These are phyloP conservation scores for Aspergillus pseudotamarii DNA, from an alignment of 2,329 filamentous ascomycete species.

Conservation along the genomic window DNA sequence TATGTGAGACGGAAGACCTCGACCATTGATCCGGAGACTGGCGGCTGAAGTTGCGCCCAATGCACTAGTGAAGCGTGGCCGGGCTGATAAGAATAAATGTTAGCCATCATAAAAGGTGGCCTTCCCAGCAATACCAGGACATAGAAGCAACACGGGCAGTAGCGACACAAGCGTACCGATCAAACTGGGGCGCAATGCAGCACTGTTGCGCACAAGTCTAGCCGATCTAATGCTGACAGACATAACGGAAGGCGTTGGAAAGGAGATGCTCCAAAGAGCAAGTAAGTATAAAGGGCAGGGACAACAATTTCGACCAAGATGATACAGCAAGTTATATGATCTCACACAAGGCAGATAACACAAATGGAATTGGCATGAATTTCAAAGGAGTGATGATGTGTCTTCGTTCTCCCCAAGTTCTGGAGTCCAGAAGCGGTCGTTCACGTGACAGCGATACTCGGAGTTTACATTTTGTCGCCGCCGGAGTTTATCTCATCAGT, in stretches of 20 bases:
- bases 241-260: slow-evolving; percentile 35
- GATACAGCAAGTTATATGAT: background rate
- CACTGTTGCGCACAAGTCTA: slow-evolving; percentile 40
- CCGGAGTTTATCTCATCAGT: slow-evolving; percentile 12
- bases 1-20: slow-evolving; percentile 52
- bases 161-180: slow-evolving; percentile 26
- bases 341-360: background rate
- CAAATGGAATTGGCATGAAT: slow-evolving; percentile 8
- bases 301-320: slow-evolving; percentile 15
- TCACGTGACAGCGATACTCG: slow-evolving; percentile 21
- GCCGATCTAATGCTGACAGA: slow-evolving; percentile 44
- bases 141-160: background rate
- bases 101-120: slow-evolving; percentile 1
- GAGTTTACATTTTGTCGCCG: slow-evolving; percentile 16
- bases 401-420: slow-evolving; percentile 13
- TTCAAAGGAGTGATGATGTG: slow-evolving; percentile 16
- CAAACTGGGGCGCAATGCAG: slow-evolving; percentile 33
- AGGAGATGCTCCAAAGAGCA: slow-evolving; percentile 28
- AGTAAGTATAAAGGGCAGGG: slow-evolving; percentile 19
- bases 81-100: slow-evolving; percentile 26
- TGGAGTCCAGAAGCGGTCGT: slow-evolving; percentile 13
- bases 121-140: background rate
- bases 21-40: slow-evolving; percentile 36
- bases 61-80: slow-evolving; percentile 34
- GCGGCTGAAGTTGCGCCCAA: slow-evolving; percentile 36